Conservation (phyloP, 2,329 filamentous ascomycete species). For the Diaporthe ampelina region DNA sequence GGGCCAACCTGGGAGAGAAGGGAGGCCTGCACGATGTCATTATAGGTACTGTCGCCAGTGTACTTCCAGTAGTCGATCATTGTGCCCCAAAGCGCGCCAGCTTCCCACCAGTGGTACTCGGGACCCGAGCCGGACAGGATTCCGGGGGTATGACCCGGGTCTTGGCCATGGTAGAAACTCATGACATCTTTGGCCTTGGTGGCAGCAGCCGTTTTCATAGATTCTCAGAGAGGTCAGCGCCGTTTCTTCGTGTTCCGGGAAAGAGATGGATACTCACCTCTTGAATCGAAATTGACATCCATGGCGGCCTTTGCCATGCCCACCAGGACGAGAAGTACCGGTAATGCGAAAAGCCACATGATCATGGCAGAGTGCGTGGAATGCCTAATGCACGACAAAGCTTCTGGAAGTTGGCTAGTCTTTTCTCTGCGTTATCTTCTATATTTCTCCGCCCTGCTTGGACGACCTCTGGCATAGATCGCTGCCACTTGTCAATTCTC, state of each 20-base stretch:
- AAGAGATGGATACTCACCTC: background rate
- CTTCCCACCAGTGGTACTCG: slow-evolving; percentile 76
- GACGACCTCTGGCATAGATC: background rate
- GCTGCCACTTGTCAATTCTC: background rate
- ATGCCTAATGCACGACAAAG: background rate
- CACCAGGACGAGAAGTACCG: background rate
- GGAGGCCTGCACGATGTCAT: slow-evolving; percentile 68
- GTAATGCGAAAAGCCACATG: background rate
- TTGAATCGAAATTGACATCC: background rate
- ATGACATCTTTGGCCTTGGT: slow-evolving; percentile 65
- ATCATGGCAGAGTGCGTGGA: background rate
- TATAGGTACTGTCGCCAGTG: slow-evolving; percentile 75
- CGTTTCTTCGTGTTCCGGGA: background rate
- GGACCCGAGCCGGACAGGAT: slow-evolving; percentile 69
- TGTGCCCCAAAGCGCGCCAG: slow-evolving; percentile 76
- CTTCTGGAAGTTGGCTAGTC: background rate
- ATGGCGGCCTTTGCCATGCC: background rate
- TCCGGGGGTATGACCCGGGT: slow-evolving; percentile 61
- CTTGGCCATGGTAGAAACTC: slow-evolving; percentile 64
- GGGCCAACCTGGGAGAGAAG: slow-evolving; percentile 78
- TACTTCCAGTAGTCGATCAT: slow-evolving; percentile 79
- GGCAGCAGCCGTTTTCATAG: slow-evolving; percentile 60
- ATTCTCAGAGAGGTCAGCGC: slow-evolving; percentile 50
- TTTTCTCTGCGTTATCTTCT: background rate
- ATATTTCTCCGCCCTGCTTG: background rate